Evolutionary conservation across 2,329 filamentous ascomycete genomes (phyloP), one percentile per base, ranked within the genome.

Genomic region (Alternaria gansuensis): DNA sequence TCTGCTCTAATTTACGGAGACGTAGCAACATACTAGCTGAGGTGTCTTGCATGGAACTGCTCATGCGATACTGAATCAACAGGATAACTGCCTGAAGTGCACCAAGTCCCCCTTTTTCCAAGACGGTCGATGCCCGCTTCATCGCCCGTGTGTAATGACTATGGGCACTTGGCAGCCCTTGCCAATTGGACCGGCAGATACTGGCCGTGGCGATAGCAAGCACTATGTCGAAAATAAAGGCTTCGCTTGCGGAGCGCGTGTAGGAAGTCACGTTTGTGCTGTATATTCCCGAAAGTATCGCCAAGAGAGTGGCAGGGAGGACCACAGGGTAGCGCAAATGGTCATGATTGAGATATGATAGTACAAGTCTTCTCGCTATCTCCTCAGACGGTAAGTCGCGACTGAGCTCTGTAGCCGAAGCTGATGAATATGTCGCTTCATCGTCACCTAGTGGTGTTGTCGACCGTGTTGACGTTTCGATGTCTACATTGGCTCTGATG

Each of bases 1-100:
- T 43, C 40, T 43, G 23, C 7, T 43, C 40, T 21, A 23, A 26
- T 43, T 7, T n/a, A 43, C 1, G 7, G 40, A 43, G 23, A 23
- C 26, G 40, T 43, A 43, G 13, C 40, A 43, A 43, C 40, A 43
- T 43, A 43, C 40, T 43, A 14, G 40, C 40, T 43, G 40, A 43
- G 40, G 23, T 43, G 23, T 43, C 40, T 43, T 43, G 21, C 37
- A 43, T 43, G 40, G 40, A 43, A 43, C 40, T 43, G 40, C 40
- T 43, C 40, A 43, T 43, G 23, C 40, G 40, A 43, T 43, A 43
- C 23, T 43, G 40, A 43, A 26, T 26, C 40, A 43, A 43, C 6
- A 43, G 40, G 40, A 43, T 43, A 3, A 43, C 13, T 43, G 40
- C 40, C 23, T 43, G 40, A 0, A 43, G 40, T 26, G 40, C 40